Base-by-base conservation (phyloP, 345 rosid genomes). In the Eucalyptus victrix region DNA sequence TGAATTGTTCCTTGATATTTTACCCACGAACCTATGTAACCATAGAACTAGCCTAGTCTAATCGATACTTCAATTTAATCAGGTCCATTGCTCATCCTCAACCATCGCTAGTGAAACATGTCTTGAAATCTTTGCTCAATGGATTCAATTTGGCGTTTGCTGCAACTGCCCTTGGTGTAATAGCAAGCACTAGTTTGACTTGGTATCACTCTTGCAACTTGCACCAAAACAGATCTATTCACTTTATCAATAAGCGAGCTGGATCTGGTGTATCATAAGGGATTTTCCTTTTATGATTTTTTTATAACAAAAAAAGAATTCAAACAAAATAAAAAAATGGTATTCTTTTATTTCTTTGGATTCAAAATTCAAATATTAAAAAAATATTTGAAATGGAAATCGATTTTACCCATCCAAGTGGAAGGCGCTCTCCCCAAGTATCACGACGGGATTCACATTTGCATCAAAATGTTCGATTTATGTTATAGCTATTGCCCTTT, bases 201-300 rank as follows among this genome's bases (percentile, higher is more conserved):
- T 4, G 58, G 58, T 4, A 8, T 0, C 1, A 5, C 26, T 53
- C 26, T 53, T 53, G 58, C 5, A 21, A 1, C 58, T 0, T 53
- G 0, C 26, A 53, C 5, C 2, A 0, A 53, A 53, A 53, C 6
- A 49, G 2, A 49, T 49, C 6, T 13, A 5, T 21, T 53, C 4
- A 53, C 26, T 53, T 5, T 53, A 53, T 8, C 58, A 53, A 53
- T 21, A 53, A 53, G 58, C 0, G 5, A 53, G 58, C 26, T 0
- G 0, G 1, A 19, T 53, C 1, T 53, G 1, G 26, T 53, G 26
- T 53, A 53, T 19, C 26, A 21, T 53, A 53, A 53, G 0, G 26
- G 58, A 53, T 53, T 53, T 53, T 0, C 24, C 24, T 53, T 53
- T 53, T 53, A 1, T 53, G 56, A 3, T 53, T 53, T 21, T 53